A percentile compares a stretch with the other conserved stretches of the same genome.
phyloP scores from a whole-genome alignment of 108 stramenopile genomes.

The Pseudonitzschia multiseries region DNA sequence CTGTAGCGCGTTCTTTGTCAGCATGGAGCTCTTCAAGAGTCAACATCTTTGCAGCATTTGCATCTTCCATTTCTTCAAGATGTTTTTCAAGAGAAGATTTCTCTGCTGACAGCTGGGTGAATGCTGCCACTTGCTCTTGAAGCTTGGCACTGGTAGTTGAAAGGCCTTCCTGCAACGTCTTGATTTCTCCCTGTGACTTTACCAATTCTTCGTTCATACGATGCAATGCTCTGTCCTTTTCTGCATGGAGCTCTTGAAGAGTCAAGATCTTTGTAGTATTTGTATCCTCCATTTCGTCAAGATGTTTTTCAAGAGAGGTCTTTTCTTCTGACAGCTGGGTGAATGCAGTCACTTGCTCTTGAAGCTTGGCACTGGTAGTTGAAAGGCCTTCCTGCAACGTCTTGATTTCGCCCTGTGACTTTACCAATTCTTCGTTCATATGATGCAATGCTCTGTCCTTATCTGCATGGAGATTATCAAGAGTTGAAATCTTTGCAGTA shows the following conservation, averaged over 20 bases:
- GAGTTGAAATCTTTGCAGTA: background rate
- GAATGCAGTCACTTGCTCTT: background rate
- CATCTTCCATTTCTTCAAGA: background rate
- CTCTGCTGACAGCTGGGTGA: no score
- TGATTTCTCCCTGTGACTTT: background rate
- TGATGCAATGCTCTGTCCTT: background rate
- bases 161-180: background rate
- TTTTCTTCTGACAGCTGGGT: background rate
- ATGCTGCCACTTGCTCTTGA: no score
- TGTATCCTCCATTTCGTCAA: background rate
- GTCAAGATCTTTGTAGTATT: background rate
- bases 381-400: background rate
- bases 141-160: no score
- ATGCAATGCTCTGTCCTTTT: background rate
- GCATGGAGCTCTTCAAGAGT: background rate
- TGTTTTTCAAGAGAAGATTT: background rate
- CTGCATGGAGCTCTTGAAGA: background rate
- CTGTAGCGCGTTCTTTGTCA: no score
- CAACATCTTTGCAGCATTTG: background rate
- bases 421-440: background rate
- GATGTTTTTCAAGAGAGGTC: background rate
- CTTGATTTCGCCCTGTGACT: constrained; percentile 1
- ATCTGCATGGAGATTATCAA: background rate
- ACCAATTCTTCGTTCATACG: background rate
- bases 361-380: background rate